Evolutionary conservation across 2,329 filamentous ascomycete species (phyloP), one percentile per base, ranked within the genome.

Genomic region (Colletotrichum tropicale): DNA sequence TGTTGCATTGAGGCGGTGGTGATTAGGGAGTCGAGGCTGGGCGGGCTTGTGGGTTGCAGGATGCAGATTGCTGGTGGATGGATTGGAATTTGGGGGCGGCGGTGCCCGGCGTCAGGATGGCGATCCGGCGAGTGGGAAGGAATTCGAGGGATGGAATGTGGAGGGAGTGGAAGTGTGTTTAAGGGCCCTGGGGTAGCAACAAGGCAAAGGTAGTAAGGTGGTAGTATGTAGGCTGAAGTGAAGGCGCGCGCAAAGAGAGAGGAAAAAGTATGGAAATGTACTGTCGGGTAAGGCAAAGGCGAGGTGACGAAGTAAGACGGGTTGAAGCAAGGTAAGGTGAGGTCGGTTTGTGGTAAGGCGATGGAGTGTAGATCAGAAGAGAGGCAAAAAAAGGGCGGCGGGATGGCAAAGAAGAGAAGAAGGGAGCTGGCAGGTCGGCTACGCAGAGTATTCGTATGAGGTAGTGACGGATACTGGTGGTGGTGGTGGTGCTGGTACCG

Each of bases 1-100:
- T 76, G 66, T 73, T 77, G 74, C 76, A 77, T 77, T 61, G 76
- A 74, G 68, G 55, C 76, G 74, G 74, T 61, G 36, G 34, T 76
- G 69, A 76, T 66, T 61, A 76, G 61, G 66, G 30, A 48, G 65
- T 74, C 64, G 65, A 70, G 71, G 71, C 66, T 75, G 71, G 38
- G 38, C 9, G 28, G 5, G 32, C 1, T 32, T 64, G 61, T 6
- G 30, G 28, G 32, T 30, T 48, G n/a, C 48, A 24, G 62, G 36
- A 30, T 65, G 58, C 58, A 34, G 58, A 34, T 34, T 61, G 58
- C 48, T 26, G 55, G 71, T 36, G 61, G 69, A 30, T 56, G 43
- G 18, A 55, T 38, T 55, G 70, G 58, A 58, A 66, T 52, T 61
- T 76, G 28, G 74, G 69, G 74, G 66, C 65, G 74, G 73, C 34